Base-by-base conservation (phyloP, 2,329 filamentous ascomycete genomes). In the Aureobasidium sp. region DNA sequence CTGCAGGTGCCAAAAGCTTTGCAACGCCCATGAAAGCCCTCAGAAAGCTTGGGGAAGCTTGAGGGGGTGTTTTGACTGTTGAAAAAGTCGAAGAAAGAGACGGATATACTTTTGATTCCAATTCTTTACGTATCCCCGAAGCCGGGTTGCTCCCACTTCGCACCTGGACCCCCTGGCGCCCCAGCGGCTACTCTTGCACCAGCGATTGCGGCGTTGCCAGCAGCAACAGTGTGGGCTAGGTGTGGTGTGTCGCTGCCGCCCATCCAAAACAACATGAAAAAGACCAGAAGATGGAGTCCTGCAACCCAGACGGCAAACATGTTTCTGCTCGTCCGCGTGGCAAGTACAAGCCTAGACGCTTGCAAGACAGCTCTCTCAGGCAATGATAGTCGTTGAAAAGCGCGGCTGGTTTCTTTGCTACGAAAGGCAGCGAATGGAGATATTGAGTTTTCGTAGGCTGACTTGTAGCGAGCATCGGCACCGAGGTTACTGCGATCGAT, bases 341-440 rank as follows among this genome's bases (percentile, higher is more conserved):
- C 90, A 65, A 99, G 80, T 50, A 99, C 90, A 78, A 96, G 90
- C 62, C 91, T 84, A 50, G 93, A 96, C 59, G 97, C 82, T 37
- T 91, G 92, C 75, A 96, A 96, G 4, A 99, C 88, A 52, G 91
- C 84, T 42, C 94, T 82, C 75, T 99, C 94, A 0, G 92, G 91
- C 9, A 97, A 78, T 69, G 87, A 93, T 91, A 99, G 96, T 45
- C 92, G 85, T 70, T 91, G 91, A 74, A 96, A 92, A 1, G 93
- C 94, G 52, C 95, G 82, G 7, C 91, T 88, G 40, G 89, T 92
- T 76, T 99, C 95, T 57, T 93, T 85, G n/a, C 93, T 92, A 48
- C 93, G 83, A 78, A 99, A 99, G 2, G 91, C 91, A 29, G 93
- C 92, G 73, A 99, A 99, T 0, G 94, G 94, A 12, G 91, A 96